Base-by-base conservation (phyloP, 169 alveolate species). In the Plasmodium coatneyi region DNA sequence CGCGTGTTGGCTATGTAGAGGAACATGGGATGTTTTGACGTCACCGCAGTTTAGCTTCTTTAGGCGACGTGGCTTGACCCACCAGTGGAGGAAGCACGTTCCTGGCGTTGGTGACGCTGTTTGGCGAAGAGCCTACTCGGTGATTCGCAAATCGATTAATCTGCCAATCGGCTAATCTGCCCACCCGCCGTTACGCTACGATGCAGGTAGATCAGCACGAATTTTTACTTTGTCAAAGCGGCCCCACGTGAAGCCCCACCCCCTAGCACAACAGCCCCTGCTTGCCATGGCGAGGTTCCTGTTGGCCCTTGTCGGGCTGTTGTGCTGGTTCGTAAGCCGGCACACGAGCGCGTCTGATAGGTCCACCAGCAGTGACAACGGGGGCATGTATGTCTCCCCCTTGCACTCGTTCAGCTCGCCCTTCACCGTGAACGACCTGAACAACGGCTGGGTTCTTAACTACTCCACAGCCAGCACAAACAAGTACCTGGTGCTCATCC, bases 371-470 rank as follows among this genome's bases (percentile, higher is more conserved):
- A 80, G 72, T 71, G 36, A 49, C 16, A 39, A 49, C 7, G 49
- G 19, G 12, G 82, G 39, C 9, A 30, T n/a, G 28, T 30, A 74
- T 41, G 19, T 46, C 16, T 84, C 80, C 1, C 34, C 78, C 19
- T 41, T 25, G 32, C 94, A 89, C n/a, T 89, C 94, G 10, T 89
- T 89, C 71, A 89, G 60, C 34, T 52, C 94, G 3, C 94, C 94
- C 28, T 56, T 89, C 46, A 39, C 79, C 5, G 54, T 56, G 5
- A 43, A 89, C 1, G 82, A 79, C 30, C 70, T 89, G 71, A 36
- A 52, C 12, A 89, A 89, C 28, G 94, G 94, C 14, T 89, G 94
- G 94, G 49, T 60, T 1, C 4, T 89, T 10, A 70, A 89, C 43
- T 89, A 79, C 46, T 76, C 94, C 14, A 39, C 90, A 2, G 82